Evolutionary conservation across 2,329 filamentous ascomycete species (phyloP).

Genomic region (Fusarium vanettenii): DNA sequence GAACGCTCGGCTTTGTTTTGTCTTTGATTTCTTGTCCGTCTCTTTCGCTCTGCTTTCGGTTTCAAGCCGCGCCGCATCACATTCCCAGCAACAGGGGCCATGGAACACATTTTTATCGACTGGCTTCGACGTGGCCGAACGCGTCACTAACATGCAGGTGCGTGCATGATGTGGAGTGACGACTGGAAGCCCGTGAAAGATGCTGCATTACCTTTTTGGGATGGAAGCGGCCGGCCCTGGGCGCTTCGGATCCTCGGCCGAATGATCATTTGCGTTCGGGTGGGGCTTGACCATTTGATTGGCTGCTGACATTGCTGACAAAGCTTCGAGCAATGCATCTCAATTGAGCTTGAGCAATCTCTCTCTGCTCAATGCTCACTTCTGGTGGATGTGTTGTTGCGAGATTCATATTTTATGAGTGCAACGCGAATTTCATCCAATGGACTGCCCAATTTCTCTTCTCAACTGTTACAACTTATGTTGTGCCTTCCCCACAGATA

Average conservation of each 20-base stretch:
- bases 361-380: slow-evolving; percentile 44
- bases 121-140: neutral
- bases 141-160: neutral
- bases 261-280: neutral
- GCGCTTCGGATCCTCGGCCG: neutral
- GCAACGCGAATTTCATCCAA: slow-evolving; percentile 47
- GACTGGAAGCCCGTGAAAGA: neutral
- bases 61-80: neutral
- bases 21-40: neutral
- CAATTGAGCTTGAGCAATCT: neutral
- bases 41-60: neutral
- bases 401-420: slow-evolving; percentile 53
- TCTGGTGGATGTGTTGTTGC: slow-evolving; percentile 49
- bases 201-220: neutral
- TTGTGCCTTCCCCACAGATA: slow-evolving; percentile 44
- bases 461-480: slow-evolving; percentile 44
- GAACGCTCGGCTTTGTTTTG: neutral
- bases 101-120: neutral
- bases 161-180: neutral
- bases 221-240: neutral
- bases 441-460: slow-evolving; percentile 32
- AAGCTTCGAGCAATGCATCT: neutral
- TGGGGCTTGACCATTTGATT: neutral
- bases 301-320: neutral
- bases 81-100: neutral